Evolutionary conservation across 345 rosid genomes (phyloP).

Genomic region (Salix koriyanagi): DNA sequence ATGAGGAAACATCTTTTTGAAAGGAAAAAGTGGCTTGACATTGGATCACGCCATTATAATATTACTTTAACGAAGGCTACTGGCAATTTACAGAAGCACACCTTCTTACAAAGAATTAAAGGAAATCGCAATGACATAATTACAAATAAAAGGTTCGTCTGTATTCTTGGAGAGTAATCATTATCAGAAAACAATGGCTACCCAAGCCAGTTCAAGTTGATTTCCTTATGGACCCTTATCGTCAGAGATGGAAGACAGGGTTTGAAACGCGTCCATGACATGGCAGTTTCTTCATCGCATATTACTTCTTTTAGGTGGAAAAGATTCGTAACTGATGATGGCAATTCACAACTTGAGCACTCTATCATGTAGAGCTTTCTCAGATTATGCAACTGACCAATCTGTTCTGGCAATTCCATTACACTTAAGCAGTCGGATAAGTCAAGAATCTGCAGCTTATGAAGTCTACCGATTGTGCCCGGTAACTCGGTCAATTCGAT

Average conservation of each 20-base stretch:
- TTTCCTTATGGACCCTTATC: constrained; percentile 17
- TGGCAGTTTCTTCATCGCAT: constrained; percentile 24
- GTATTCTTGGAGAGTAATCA: neutral
- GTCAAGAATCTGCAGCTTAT: constrained; percentile 21
- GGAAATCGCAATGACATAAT: too few species aligned
- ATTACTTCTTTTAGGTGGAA: constrained; percentile 15
- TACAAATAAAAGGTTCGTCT: too few species aligned
- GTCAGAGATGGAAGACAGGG: neutral
- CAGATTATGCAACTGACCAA: constrained; percentile 14
- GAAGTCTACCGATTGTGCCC: constrained; percentile 18
- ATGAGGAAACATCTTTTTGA: too few species aligned
- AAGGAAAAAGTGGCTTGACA: too few species aligned
- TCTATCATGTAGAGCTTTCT: constrained; percentile 23
- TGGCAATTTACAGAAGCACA: too few species aligned
- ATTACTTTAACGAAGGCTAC: too few species aligned
- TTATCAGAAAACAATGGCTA: neutral
- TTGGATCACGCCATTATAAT: too few species aligned
- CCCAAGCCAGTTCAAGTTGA: constrained; percentile 28
- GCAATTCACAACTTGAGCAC: constrained; percentile 22
- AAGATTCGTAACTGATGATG: constrained; percentile 18
- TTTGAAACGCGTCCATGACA: constrained; percentile 11
- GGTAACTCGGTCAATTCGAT: constrained; percentile 18
- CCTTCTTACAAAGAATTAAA: too few species aligned
- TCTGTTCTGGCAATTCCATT: constrained; percentile 16
- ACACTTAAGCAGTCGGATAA: constrained; percentile 18